Evolutionary conservation across 192 early-diverging fungal species (phyloP).

Genomic region (Coemansia sp.): DNA sequence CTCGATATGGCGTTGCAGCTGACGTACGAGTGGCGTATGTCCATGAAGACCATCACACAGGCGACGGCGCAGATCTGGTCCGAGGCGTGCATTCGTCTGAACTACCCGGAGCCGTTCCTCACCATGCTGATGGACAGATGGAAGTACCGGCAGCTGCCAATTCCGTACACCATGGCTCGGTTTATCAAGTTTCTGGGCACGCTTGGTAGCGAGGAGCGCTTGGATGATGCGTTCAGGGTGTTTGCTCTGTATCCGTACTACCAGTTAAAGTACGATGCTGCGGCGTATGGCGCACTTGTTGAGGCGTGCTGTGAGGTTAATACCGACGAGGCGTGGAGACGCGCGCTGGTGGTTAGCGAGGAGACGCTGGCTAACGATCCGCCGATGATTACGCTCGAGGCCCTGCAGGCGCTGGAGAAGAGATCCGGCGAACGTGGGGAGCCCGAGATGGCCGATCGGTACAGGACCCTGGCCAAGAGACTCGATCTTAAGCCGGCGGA

Average conservation of each 20-base stretch:
- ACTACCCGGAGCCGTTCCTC: constrained; percentile 25
- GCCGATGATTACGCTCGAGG: constrained; percentile 30
- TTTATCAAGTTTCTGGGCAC: constrained; percentile 28
- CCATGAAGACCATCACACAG: constrained; percentile 35
- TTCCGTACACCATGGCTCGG: constrained; percentile 20
- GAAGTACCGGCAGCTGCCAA: constrained; percentile 47
- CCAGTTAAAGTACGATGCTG: constrained; percentile 17
- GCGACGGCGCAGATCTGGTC: constrained; percentile 41
- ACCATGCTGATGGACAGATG: constrained; percentile 41
- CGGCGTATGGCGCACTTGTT: constrained; percentile 39
- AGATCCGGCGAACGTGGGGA: constrained; percentile 26
- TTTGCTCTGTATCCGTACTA: constrained; percentile 50
- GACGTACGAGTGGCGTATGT: constrained; percentile 33
- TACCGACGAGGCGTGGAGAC: constrained; percentile 41
- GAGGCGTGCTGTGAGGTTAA: constrained; percentile 39
- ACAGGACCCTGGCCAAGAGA: constrained; percentile 16
- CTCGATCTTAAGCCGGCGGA: constrained; percentile 7
- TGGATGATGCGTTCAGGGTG: constrained; percentile 41
- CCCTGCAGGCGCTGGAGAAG: constrained; percentile 23
- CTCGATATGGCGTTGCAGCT: constrained; percentile 24
- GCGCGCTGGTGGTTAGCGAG: constrained; percentile 34
- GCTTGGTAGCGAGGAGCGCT: constrained; percentile 2
- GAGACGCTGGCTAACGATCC: constrained; percentile 22
- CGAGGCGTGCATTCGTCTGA: constrained; percentile 24
- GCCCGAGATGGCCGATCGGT: constrained; percentile 40